A percentile compares a stretch with the other conserved stretches of the same genome.
Evolutionary conservation across 768 basidiomycete genomes (phyloP).

Genomic region (Grammothele lineata): DNA sequence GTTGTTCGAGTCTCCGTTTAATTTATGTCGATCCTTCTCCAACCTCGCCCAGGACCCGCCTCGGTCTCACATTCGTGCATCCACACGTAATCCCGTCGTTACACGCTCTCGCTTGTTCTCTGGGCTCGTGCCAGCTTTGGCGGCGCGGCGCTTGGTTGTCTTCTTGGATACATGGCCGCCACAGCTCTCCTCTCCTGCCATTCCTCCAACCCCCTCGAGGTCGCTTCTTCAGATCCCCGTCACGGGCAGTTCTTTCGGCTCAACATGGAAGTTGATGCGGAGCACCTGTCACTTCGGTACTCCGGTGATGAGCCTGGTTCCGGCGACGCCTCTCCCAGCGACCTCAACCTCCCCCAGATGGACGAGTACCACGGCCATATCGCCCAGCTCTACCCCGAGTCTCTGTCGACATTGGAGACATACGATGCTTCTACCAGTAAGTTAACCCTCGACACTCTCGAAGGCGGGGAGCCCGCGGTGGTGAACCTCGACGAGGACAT

Average conservation of each 20-base stretch:
- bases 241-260: constrained; percentile 43
- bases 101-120: too few relatives aligned
- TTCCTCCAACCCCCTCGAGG: constrained; percentile 72
- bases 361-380: constrained; percentile 50
- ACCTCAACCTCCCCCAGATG: constrained; percentile 36
- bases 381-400: constrained; percentile 36
- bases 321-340: constrained; percentile 47
- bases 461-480: constrained; percentile 4
- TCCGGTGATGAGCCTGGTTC: constrained; percentile 36
- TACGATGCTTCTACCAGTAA: constrained; percentile 4
- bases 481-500: constrained; percentile 16
- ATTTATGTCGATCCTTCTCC: neutral
- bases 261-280: constrained; percentile 32
- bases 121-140: too few relatives aligned
- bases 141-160: neutral
- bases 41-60: neutral
- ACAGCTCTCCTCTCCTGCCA: constrained; percentile 54
- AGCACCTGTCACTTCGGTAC: constrained; percentile 15
- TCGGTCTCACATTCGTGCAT: neutral
- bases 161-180: constrained; percentile 31
- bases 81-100: too few relatives aligned
- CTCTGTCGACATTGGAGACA: constrained; percentile 2
- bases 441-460: neutral
- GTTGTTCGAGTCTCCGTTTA: constrained; percentile 7
- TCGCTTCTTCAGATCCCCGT: constrained; percentile 54